Conservation (phyloP, 257 asterid genomes). For the Scutellaria barbata region DNA sequence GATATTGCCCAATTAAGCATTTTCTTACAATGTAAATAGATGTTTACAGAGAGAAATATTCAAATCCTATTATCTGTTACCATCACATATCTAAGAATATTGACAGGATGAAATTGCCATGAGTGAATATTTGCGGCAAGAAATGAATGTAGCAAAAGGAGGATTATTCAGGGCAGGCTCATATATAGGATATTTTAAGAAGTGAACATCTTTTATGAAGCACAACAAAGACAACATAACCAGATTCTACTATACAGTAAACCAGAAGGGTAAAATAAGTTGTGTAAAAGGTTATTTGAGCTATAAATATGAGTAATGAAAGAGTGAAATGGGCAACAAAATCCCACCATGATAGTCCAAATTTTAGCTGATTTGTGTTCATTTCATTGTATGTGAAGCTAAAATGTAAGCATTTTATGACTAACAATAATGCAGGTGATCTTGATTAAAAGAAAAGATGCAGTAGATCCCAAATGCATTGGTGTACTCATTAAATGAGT, state of each 20-base stretch:
- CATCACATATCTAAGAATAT: neutral
- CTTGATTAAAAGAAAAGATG: too few relatives aligned
- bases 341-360: neutral
- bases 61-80: neutral
- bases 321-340: neutral
- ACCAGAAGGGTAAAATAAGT: neutral
- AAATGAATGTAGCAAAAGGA: too few relatives aligned
- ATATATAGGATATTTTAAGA: too few relatives aligned
- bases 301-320: too few relatives aligned
- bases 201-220: too few relatives aligned
- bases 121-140: too few relatives aligned
- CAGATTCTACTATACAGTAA: neutral
- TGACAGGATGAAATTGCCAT: neutral
- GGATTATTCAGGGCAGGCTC: too few relatives aligned
- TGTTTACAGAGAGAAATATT: slow-evolving; percentile 10
- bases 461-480: neutral
- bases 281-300: too few relatives aligned
- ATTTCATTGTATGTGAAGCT: neutral
- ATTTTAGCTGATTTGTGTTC: neutral
- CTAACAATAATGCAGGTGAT: too few relatives aligned
- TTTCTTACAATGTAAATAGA: neutral
- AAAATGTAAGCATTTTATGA: neutral
- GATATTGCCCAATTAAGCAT: neutral
- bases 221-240: neutral
- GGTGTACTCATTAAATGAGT: slow-evolving; percentile 4